Evolutionary conservation across 176 grass and related monocot species (phyloP).

Genomic region (Aegilops umbellulata): DNA sequence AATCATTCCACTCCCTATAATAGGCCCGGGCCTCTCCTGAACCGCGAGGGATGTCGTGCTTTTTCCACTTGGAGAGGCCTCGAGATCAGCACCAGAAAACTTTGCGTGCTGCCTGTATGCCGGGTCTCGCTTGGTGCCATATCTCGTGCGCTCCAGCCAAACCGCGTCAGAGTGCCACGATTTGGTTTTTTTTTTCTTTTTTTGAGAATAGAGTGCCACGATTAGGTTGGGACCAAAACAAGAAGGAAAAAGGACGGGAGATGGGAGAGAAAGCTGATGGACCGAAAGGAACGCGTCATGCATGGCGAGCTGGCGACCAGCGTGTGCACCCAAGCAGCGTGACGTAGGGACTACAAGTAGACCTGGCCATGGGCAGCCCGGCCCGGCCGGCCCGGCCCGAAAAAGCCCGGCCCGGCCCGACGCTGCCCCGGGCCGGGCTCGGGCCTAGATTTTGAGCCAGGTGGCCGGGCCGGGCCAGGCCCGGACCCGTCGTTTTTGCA

Average conservation of each 20-base stretch:
- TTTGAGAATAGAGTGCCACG: neutral
- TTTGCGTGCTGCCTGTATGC: neutral
- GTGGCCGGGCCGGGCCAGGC: too few species aligned
- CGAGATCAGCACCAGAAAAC: slow-evolving; percentile 18
- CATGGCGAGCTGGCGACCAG: neutral
- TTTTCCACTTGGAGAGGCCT: slow-evolving; percentile 29
- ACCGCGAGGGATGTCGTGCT: neutral
- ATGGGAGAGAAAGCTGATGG: neutral
- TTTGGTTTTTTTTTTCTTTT: too few species aligned
- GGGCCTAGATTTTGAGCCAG: too few species aligned
- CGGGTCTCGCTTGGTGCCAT: neutral
- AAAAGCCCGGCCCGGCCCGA: too few species aligned
- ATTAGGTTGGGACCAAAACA: neutral
- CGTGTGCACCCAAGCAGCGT: neutral
- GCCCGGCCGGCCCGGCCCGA: too few species aligned
- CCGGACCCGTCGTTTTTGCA: too few species aligned
- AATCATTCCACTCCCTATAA: neutral
- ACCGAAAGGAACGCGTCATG: neutral
- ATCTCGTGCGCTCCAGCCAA: neutral
- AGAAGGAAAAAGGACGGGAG: neutral
- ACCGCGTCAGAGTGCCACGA: neutral
- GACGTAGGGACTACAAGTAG: neutral
- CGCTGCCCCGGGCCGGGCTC: too few species aligned
- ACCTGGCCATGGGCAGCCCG: too few species aligned
- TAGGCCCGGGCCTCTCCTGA: neutral